Base-by-base conservation (phyloP, 768 basidiomycete species). In the Xerocomellus chrysenteron region DNA sequence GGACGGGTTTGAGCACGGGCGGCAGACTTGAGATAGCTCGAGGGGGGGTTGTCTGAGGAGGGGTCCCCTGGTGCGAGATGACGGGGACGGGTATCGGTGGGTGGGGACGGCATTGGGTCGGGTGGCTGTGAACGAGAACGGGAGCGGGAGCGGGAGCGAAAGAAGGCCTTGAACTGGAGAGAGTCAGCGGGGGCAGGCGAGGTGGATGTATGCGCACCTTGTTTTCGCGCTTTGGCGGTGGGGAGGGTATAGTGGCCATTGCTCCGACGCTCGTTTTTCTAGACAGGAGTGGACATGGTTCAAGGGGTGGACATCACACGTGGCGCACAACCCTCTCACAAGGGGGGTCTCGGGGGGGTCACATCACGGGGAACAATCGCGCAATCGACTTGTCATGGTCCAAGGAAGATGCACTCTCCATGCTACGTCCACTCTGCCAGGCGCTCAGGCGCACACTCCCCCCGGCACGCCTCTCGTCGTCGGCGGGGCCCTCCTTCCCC, bases 131-230 rank as follows among this genome's bases (percentile, higher is more conserved):
- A 47, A 9, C 68, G 66, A 17, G 76, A 69, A 13, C 79, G 77
- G 16, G 86, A 83, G 40, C 84, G 85, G n/a, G 86, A 87, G 2
- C 64, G 65, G 0, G 65, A 30, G 66, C 82, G 80, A 39, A 72
- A 74, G 72, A 89, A 87, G 28, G 76, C 80, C 63, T 81, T 84
- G 65, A 90, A 72, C 87, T 89, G 47, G 50, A 14, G 13, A 5
- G 33, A 5, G 13, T 36, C 17, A 40, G n/a, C 7, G 17, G 17
- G 37, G 39, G 16, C 39, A 9, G 17, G 17, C 4, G 13, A 3
- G 32, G 3, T 3, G 5, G 21, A 49, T 12, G 21, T 48, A 50
- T 37, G 67, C 75, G 51, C 47, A 80, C 83, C 66, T 74, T 79
- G 69, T 77, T 82, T 59, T 82, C 79, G 19, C 75, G 75, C 76